Percentiles rank a stretch among this genome's conserved stretches.
Conservation (phyloP, 176 grass and related monocot species). For the Miscanthus lutarioriparius region DNA sequence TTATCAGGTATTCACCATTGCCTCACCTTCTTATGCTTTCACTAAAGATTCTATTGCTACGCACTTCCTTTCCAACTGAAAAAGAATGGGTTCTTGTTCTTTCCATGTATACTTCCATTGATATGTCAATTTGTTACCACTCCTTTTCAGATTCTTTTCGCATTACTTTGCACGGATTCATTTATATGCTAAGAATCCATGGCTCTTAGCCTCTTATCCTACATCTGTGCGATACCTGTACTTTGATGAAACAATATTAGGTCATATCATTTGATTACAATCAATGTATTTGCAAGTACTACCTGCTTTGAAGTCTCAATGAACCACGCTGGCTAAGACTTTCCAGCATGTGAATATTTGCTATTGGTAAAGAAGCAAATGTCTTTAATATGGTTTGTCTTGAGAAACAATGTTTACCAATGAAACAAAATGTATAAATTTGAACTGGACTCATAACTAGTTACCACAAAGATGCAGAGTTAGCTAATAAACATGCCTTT, state of each 20-base stretch:
- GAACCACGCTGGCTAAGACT: background rate
- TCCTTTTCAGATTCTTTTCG: slow-evolving; percentile 23
- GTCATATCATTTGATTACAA: background rate
- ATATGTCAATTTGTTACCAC: background rate
- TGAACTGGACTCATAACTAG: background rate
- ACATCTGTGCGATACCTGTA: background rate
- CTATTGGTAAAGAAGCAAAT: background rate
- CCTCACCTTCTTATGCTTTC: slow-evolving; percentile 24
- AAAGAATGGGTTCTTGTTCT: slow-evolving; percentile 33
- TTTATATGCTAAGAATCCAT: slow-evolving; percentile 22
- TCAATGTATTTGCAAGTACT: background rate
- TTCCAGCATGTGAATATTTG: background rate
- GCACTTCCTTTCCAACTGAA: slow-evolving; percentile 20
- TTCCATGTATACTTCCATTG: slow-evolving; percentile 11
- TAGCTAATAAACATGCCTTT: background rate
- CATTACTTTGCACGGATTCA: slow-evolving; percentile 31
- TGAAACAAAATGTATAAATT: slow-evolving; percentile 5
- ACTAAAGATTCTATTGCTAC: slow-evolving; percentile 26
- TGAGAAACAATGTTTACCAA: background rate
- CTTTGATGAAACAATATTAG: slow-evolving; percentile 18
- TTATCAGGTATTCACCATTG: background rate
- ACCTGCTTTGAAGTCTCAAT: slow-evolving; percentile 1
- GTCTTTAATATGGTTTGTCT: slow-evolving; percentile 9
- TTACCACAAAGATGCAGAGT: background rate
- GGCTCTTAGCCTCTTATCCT: background rate